These are phyloP conservation scores for Xylaria curta DNA, from an alignment of 495 filamentous ascomycete species.

Conservation along the genomic window DNA sequence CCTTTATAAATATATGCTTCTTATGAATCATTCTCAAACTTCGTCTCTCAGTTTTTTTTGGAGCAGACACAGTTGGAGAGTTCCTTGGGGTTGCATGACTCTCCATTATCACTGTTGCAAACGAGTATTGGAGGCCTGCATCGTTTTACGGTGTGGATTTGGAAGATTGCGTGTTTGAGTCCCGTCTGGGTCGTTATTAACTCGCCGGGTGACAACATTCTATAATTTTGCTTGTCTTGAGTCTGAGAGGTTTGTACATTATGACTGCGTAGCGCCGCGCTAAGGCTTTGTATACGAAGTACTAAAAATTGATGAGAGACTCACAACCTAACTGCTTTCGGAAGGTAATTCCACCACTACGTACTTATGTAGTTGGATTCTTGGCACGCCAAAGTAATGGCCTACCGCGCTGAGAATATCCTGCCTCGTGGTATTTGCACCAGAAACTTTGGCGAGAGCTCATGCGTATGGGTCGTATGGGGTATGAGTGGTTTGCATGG, in stretches of 20 bases:
- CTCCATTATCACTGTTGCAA: background rate
- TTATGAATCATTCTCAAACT: background rate
- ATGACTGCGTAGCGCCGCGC: too few species aligned
- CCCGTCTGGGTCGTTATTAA: conserved; percentile 11
- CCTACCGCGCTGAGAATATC: background rate
- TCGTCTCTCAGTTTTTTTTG: too few species aligned
- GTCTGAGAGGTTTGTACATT: background rate
- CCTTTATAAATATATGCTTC: background rate
- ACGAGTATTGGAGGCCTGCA: conserved; percentile 7
- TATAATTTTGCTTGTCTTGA: background rate
- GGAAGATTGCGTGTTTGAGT: conserved; percentile 21
- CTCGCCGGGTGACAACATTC: background rate
- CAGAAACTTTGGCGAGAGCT: background rate
- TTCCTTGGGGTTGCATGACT: too few species aligned
- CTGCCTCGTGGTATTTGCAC: background rate
- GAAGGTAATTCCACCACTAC: background rate
- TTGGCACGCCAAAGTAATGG: background rate
- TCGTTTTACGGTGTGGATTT: conserved; percentile 14
- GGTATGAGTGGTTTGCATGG: too few species aligned
- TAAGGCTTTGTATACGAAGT: too few species aligned
- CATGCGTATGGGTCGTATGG: too few species aligned
- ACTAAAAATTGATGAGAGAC: too few species aligned
- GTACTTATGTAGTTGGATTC: background rate
- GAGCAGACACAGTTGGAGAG: too few species aligned
- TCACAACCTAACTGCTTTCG: too few species aligned